These are phyloP conservation scores for Annulohypoxylon moriforme DNA, from an alignment of 495 filamentous ascomycete genomes.

Conservation along the genomic window DNA sequence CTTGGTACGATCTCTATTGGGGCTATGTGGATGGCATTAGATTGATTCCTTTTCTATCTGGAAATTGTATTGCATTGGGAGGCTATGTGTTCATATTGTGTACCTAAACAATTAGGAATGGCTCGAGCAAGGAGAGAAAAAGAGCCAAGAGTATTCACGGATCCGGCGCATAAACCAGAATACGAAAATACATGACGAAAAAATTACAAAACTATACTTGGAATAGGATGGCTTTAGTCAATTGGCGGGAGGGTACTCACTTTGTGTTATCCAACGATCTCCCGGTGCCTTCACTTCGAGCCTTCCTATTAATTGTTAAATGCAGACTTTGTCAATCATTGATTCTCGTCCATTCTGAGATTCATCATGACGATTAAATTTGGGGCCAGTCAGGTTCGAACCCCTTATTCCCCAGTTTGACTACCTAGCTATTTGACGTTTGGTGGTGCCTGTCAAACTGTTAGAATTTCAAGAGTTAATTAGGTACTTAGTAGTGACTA, in stretches of 20 bases:
- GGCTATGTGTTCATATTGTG: background rate
- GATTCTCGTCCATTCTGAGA: background rate
- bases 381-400: background rate
- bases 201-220: too few relatives aligned
- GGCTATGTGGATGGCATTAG: slow-evolving; percentile 49
- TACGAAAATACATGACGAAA: too few relatives aligned
- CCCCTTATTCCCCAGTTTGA: background rate
- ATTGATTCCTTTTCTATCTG: slow-evolving; percentile 6
- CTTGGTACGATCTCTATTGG: slow-evolving; percentile 44
- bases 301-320: too few relatives aligned
- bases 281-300: background rate
- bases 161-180: too few relatives aligned
- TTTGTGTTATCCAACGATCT: background rate
- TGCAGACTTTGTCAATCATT: too few relatives aligned
- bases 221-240: slow-evolving; percentile 8
- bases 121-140: too few relatives aligned
- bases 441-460: background rate
- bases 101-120: background rate
- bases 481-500: background rate
- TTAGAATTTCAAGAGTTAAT: background rate
- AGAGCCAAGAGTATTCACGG: too few relatives aligned
- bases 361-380: background rate
- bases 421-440: background rate
- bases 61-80: background rate
- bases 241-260: slow-evolving; percentile 14